A percentile compares a stretch with the other conserved stretches of the same genome.
Evolutionary conservation across 306 rosid genomes (phyloP).

Genomic region (Phaseolus lunatus): DNA sequence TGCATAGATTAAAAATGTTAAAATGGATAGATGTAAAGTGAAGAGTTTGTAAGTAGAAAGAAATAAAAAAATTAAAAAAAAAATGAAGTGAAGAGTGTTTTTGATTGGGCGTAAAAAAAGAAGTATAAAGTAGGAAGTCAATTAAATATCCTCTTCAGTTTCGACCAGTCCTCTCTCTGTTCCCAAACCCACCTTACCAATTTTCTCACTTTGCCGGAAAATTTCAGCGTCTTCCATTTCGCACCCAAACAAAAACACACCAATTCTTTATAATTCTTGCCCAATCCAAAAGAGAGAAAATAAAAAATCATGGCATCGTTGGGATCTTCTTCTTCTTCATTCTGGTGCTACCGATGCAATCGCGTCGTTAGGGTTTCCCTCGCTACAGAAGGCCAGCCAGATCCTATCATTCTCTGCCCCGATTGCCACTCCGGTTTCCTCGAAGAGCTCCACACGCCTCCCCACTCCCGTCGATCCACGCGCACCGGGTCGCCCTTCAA

Average conservation of each 20-base stretch:
- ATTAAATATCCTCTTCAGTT: not conserved
- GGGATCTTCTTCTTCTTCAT: slow-evolving; percentile 63
- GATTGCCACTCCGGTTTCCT: slow-evolving; percentile 65
- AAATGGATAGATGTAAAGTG: too few species aligned
- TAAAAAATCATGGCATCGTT: slow-evolving; percentile 50
- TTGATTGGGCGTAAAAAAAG: not conserved
- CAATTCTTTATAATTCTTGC: slow-evolving; percentile 17
- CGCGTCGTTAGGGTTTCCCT: slow-evolving; percentile 56
- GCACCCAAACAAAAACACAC: not conserved
- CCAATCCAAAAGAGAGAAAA: not conserved
- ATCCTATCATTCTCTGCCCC: slow-evolving; percentile 52
- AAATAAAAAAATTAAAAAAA: too few species aligned
- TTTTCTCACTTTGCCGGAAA: slow-evolving; percentile 1
- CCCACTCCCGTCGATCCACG: slow-evolving; percentile 53
- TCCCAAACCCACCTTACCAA: not conserved
- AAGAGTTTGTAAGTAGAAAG: too few species aligned
- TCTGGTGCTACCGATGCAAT: slow-evolving; percentile 70
- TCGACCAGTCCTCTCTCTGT: not conserved
- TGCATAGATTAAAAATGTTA: too few species aligned
- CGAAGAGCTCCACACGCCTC: slow-evolving; percentile 59
- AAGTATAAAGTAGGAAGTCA: not conserved
- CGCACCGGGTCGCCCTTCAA: slow-evolving; percentile 66
- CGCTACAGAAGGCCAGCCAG: slow-evolving; percentile 33
- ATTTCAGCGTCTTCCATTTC: not conserved
- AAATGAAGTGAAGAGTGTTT: not conserved